These are phyloP conservation scores for Chlorencoelia australis DNA, from an alignment of 2,329 filamentous ascomycete genomes.

Conservation along the genomic window DNA sequence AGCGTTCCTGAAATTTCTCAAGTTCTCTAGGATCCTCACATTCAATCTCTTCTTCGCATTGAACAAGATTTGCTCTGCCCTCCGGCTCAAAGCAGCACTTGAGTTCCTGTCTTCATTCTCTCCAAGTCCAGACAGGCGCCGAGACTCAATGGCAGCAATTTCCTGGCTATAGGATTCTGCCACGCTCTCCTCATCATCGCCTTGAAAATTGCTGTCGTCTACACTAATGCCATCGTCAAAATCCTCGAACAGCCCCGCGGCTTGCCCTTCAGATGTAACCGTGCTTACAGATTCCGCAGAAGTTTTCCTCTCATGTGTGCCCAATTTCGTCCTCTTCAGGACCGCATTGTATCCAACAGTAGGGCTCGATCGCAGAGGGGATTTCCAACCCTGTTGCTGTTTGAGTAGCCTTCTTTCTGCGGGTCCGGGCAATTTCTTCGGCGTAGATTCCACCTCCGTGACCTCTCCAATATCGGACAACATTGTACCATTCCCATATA, in stretches of 20 bases:
- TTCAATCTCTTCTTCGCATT: conserved; percentile 86
- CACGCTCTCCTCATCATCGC: conserved; percentile 58
- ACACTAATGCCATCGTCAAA: conserved; percentile 53
- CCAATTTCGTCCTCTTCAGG: conserved; percentile 36
- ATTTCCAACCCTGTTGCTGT: conserved; percentile 12
- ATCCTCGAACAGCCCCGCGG: conserved; percentile 42
- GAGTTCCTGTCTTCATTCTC: conserved; percentile 54
- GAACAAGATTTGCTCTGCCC: conserved; percentile 82
- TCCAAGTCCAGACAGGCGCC: conserved; percentile 20
- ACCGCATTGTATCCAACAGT: conserved; percentile 35
- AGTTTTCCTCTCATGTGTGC: conserved; percentile 38
- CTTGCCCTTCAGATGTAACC: conserved; percentile 40
- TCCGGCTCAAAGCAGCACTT: conserved; percentile 65
- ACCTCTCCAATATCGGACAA: conserved; percentile 54
- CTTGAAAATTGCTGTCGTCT: conserved; percentile 55
- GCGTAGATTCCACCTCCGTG: conserved; percentile 41
- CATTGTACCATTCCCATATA: conserved; percentile 61
- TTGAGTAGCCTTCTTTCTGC: conserved; percentile 24
- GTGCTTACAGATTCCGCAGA: conserved; percentile 54
- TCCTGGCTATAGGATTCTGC: conserved; percentile 29
- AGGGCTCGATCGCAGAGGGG: conserved; percentile 34
- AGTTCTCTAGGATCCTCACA: conserved; percentile 49
- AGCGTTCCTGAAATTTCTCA: too few species aligned
- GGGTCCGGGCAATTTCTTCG: conserved; percentile 23
- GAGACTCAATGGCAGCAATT: conserved; percentile 22